phyloP scores from a whole-genome alignment of 2,329 filamentous ascomycete species.

The Botryotinia narcissicola region DNA sequence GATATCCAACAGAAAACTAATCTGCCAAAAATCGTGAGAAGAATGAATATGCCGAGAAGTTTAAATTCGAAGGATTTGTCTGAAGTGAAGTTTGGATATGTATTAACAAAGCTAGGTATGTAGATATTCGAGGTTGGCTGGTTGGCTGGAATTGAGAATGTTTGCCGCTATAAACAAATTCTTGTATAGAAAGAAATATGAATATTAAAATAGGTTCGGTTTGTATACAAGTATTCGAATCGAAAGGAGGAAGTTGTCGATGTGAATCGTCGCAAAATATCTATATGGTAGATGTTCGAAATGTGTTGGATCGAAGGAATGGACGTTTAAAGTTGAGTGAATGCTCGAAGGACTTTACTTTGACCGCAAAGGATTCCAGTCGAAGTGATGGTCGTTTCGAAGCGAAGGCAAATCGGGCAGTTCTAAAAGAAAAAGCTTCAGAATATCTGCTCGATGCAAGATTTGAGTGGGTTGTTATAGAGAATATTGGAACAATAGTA shows the following conservation, averaged over 20 bases:
- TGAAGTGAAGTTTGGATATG: slow-evolving; percentile 13
- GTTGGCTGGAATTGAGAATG: slow-evolving; percentile 22
- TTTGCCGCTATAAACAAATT: slow-evolving; percentile 19
- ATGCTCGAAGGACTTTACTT: background rate
- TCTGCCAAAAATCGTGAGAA: slow-evolving; percentile 17
- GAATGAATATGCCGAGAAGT: slow-evolving; percentile 2
- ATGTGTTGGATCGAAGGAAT: slow-evolving; percentile 13
- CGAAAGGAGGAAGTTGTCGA: slow-evolving; percentile 17
- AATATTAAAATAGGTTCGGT: slow-evolving; percentile 16
- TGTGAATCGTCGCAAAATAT: slow-evolving; percentile 16
- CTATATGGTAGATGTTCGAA: slow-evolving; percentile 4
- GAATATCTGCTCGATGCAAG: slow-evolving; percentile 3
- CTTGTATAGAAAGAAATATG: slow-evolving; percentile 13
- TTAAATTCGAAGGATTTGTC: slow-evolving; percentile 6
- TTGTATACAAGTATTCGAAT: slow-evolving; percentile 21
- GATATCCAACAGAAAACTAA: slow-evolving; percentile 24
- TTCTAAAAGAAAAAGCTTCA: background rate
- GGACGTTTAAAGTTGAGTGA: background rate
- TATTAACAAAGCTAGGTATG: slow-evolving; percentile 21
- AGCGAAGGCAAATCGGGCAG: background rate
- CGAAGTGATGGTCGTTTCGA: background rate
- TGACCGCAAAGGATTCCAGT: background rate
- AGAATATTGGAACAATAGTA: slow-evolving; percentile 19
- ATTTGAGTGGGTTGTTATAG: background rate
- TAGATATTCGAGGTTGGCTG: slow-evolving; percentile 19